Base-by-base conservation (phyloP, 495 filamentous ascomycete species). In the Pyrenula aspistea region DNA sequence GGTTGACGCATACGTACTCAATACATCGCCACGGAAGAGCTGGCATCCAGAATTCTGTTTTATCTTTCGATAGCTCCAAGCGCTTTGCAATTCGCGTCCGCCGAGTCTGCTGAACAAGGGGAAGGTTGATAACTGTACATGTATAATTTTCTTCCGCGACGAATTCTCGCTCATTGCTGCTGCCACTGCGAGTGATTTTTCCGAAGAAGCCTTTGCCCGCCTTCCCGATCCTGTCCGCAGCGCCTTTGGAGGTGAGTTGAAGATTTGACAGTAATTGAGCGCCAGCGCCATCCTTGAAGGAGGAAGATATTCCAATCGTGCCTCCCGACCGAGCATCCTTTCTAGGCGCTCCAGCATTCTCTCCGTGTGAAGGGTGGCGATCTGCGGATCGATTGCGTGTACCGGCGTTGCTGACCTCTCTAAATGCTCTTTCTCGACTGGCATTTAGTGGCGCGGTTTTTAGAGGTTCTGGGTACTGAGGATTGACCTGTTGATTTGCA, bases 41-140 rank as follows among this genome's bases (percentile, higher is more conserved):
- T 0, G 91, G 91, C 89, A 96, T 93, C 91, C 91, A 96, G 64
- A 91, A 96, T 63, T 95, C 91, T 0, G 91, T 95, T 77, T 95
- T 95, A 63, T 96, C 91, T 50, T 82, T 76, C 15, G 88, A 94
- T 56, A 86, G 80, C 63, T 90, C 87, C 15, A 96, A 72, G 53
- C 83, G 80, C 69, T 88, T 91, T 2, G 88, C 89, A 62, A 96
- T 95, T 36, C 91, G 77, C 1, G 91, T 95, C 52, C 81, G 70
- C n/a, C 90, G 78, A 2, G 90, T 88, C 67, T 96, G 91, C 59
- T 94, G 83, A 47, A 92, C 75, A 24, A 96, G 74, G 0, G 88
- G 87, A 15, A 86, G 70, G 61, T 89, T 90, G 65, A 96, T 88
- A 50, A 91, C 79, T 51, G 83, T 84, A 60, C 84, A 76, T 48